phyloP scores from a whole-genome alignment of 495 filamentous ascomycete genomes.

The Lepidopterella palustris region DNA sequence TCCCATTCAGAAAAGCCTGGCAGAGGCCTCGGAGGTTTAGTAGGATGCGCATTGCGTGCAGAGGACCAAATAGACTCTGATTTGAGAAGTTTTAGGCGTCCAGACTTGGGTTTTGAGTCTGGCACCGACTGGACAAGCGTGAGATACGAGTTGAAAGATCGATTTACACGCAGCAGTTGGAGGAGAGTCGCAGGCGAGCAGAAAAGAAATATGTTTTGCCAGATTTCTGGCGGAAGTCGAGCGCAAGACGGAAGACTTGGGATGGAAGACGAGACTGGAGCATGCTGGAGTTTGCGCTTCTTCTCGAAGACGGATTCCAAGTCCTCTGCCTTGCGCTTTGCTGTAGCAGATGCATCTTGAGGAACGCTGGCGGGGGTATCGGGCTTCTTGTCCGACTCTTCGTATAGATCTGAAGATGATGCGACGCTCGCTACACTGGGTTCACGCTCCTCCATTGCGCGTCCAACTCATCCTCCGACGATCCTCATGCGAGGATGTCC shows the following conservation, averaged over 20 bases:
- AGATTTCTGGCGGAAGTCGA: constrained; percentile 28
- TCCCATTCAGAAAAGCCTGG: constrained; percentile 48
- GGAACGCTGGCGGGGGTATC: constrained; percentile 8
- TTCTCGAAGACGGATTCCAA: constrained; percentile 14
- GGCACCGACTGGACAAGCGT: constrained; percentile 29
- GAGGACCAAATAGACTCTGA: constrained; percentile 55
- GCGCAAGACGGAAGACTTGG: constrained; percentile 12
- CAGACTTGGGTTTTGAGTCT: constrained; percentile 26
- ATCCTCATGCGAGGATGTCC: constrained; percentile 18
- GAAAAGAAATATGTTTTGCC: constrained; percentile 36
- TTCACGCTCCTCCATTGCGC: constrained; percentile 25
- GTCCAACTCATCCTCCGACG: constrained; percentile 7
- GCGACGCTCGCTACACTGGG: constrained; percentile 8
- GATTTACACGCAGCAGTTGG: constrained; percentile 34
- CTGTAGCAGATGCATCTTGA: background rate
- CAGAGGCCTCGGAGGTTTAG: constrained; percentile 53
- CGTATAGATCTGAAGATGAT: constrained; percentile 25
- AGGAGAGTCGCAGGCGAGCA: constrained; percentile 29
- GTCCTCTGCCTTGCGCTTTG: constrained; percentile 25
- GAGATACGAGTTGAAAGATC: constrained; percentile 41
- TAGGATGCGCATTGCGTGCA: constrained; percentile 50
- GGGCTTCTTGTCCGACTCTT: constrained; percentile 17
- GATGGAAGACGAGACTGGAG: background rate
- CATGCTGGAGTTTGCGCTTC: constrained; percentile 18
- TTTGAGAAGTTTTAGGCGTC: constrained; percentile 30